Evolutionary conservation across 139 green algal species (phyloP).

Genomic region (Limnomonas spitsbergensis): DNA sequence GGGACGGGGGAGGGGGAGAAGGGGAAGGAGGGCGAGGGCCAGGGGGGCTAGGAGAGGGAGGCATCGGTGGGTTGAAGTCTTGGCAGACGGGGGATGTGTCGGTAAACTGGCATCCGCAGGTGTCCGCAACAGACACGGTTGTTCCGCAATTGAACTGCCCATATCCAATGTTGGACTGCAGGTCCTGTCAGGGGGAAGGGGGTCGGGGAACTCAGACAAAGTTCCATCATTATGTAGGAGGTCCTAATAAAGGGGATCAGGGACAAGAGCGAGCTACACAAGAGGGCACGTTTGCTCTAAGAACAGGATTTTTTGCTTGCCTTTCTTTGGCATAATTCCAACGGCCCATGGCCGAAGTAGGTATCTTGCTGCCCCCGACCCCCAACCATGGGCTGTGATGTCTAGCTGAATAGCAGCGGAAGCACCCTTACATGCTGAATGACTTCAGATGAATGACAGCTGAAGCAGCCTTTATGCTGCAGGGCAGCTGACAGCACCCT

Average conservation of each 20-base stretch:
- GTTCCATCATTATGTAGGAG: neutral
- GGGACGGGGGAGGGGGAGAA: neutral
- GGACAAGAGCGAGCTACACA: too few species aligned
- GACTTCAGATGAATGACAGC: too few species aligned
- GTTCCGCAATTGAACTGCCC: neutral
- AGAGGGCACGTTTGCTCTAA: too few species aligned
- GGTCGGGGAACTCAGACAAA: neutral
- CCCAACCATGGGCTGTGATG: neutral
- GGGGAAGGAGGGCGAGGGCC: neutral
- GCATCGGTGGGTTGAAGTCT: too few species aligned
- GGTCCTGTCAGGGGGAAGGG: neutral
- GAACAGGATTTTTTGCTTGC: too few species aligned
- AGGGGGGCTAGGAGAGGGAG: neutral
- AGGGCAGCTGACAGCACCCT: neutral
- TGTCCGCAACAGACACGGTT: neutral
- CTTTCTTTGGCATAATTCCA: too few species aligned
- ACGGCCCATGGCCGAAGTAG: too few species aligned
- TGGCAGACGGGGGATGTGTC: neutral
- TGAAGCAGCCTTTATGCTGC: too few species aligned
- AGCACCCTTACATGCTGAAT: too few species aligned
- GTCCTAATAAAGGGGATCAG: too few species aligned
- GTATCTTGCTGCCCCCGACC: neutral
- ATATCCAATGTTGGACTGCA: conserved; percentile 8
- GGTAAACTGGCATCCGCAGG: neutral
- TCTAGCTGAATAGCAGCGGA: neutral